Percentiles rank a stretch among this genome's conserved stretches.
Evolutionary conservation across 2,329 filamentous ascomycete species (phyloP).

Genomic region (Verticillium isaacii): DNA sequence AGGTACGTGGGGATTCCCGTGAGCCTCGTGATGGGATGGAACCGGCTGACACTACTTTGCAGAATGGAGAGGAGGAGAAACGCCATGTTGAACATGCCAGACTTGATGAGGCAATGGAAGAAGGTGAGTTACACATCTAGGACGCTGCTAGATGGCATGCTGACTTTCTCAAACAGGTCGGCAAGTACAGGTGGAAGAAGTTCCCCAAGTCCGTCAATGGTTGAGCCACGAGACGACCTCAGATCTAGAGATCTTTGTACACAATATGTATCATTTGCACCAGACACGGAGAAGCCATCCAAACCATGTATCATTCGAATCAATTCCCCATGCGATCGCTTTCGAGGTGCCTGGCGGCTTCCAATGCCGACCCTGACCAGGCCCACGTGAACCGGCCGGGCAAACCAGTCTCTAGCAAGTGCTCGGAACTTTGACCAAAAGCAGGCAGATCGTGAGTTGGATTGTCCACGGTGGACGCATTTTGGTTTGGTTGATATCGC

Average conservation of each 20-base stretch:
- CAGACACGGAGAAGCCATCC: background rate
- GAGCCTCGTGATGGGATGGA: background rate
- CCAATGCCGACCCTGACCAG: background rate
- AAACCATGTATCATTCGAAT: background rate
- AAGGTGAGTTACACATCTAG: conserved; percentile 55
- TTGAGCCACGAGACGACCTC: conserved; percentile 18
- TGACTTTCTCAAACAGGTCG: conserved; percentile 39
- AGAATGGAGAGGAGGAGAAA: conserved; percentile 83
- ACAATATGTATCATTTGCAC: conserved; percentile 8
- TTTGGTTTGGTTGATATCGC: background rate
- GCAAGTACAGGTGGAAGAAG: conserved; percentile 51
- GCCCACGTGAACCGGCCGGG: too few species aligned
- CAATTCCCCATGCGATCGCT: background rate
- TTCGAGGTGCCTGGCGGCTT: too few species aligned
- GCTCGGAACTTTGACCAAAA: too few species aligned
- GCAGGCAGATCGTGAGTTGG: too few species aligned
- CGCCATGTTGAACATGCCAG: conserved; percentile 93
- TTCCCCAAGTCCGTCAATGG: conserved; percentile 45
- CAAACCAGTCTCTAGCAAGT: too few species aligned
- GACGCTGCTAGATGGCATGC: conserved; percentile 15
- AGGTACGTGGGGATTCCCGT: conserved; percentile 45
- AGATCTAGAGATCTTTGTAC: conserved; percentile 9
- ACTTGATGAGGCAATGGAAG: conserved; percentile 90
- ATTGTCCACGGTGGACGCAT: too few species aligned
- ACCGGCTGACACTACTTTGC: conserved; percentile 23